Percentiles rank a stretch among this genome's conserved stretches.
phyloP scores from a whole-genome alignment of 164 flowering plant species.

The Stephania japonica region DNA sequence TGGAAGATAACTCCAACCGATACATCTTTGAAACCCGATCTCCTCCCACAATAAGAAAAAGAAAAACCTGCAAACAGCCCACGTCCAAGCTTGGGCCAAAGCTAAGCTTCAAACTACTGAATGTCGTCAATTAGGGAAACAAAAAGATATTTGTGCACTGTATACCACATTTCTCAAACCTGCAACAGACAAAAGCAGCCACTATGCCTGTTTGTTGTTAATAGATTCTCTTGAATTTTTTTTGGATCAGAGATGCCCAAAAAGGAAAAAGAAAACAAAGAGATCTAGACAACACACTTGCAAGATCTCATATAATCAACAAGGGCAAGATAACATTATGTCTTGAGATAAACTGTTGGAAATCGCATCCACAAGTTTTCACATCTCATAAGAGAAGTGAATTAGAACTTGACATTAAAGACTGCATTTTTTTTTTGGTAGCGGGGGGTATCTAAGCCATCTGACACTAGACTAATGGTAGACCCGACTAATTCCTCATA shows the following conservation, averaged over 20 bases:
- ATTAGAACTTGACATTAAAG: not conserved
- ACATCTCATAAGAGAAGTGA: not conserved
- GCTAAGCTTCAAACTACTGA: not conserved
- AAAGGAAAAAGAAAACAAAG: not conserved
- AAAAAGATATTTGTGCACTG: not conserved
- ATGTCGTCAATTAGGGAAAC: not conserved
- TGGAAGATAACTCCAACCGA: no score
- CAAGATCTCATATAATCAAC: not conserved
- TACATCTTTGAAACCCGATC: not conserved
- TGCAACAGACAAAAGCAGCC: not conserved
- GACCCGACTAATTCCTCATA: no score
- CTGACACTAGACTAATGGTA: no score
- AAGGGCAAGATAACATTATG: not conserved
- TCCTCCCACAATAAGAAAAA: not conserved
- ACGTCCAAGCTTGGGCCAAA: not conserved
- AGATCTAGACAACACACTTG: not conserved
- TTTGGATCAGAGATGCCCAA: not conserved
- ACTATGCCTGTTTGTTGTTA: not conserved
- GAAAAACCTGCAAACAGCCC: not conserved
- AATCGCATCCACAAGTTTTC: no score
- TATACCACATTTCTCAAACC: not conserved
- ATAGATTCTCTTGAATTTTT: not conserved
- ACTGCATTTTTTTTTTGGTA: no score
- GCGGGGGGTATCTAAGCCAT: no score
- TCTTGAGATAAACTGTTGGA: not conserved